These are phyloP conservation scores for Pythium vanterpoolii DNA, from an alignment of 352 stramenopile genomes.

Conservation along the genomic window DNA sequence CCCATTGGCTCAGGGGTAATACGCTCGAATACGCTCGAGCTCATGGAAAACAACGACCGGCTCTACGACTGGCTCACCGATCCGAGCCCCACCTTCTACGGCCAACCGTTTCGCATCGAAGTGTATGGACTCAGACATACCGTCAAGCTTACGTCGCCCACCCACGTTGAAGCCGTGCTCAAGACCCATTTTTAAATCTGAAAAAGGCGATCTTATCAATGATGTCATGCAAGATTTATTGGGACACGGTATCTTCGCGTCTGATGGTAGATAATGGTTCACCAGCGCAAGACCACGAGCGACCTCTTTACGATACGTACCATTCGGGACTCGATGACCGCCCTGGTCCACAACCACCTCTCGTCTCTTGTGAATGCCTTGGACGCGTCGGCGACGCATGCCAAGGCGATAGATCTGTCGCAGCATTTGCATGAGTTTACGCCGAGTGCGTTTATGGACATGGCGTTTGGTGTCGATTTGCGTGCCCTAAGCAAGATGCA, in stretches of 20 bases:
- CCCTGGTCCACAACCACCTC: slow-evolving; percentile 28
- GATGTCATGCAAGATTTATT: slow-evolving; percentile 44
- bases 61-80: slow-evolving; percentile 25
- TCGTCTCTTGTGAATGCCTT: slow-evolving; percentile 27
- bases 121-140: slow-evolving; percentile 9
- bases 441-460: slow-evolving; percentile 62
- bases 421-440: slow-evolving; percentile 52
- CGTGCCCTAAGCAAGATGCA: slow-evolving; percentile 28
- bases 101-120: slow-evolving; percentile 16
- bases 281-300: slow-evolving; percentile 77
- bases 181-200: slow-evolving; percentile 66
- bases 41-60: slow-evolving; percentile 1
- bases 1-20: slow-evolving; percentile 19
- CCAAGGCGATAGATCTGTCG: slow-evolving; percentile 33
- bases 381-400: neutral
- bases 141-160: slow-evolving; percentile 16
- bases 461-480: slow-evolving; percentile 65
- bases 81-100: slow-evolving; percentile 9
- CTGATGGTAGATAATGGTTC: slow-evolving; percentile 55
- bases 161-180: slow-evolving; percentile 42
- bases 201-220: slow-evolving; percentile 42
- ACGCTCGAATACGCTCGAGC: slow-evolving; percentile 24
- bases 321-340: slow-evolving; percentile 38
- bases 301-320: slow-evolving; percentile 71
- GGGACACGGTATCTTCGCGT: slow-evolving; percentile 63